These are phyloP conservation scores for Fusarium armeniacum DNA, from an alignment of 2,329 filamentous ascomycete species.

Conservation along the genomic window DNA sequence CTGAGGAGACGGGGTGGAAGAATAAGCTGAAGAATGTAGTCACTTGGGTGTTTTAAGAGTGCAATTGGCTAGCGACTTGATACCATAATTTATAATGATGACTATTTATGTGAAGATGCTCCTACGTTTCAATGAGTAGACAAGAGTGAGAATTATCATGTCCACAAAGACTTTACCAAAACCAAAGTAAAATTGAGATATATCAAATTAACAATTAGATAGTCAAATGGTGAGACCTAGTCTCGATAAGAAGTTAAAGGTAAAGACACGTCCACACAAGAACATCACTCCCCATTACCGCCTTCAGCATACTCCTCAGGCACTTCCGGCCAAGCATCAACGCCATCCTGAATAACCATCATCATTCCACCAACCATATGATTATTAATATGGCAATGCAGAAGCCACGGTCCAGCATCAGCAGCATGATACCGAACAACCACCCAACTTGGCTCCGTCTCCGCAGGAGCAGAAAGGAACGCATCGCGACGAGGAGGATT, in stretches of 20 bases:
- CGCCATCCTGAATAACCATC: constrained; percentile 64
- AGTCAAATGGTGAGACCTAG: constrained; percentile 20
- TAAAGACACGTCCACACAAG: neutral
- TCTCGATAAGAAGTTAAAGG: constrained; percentile 14
- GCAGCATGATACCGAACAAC: constrained; percentile 66
- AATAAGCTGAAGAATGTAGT: constrained; percentile 44
- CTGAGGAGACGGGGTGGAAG: constrained; percentile 64
- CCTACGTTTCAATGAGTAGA: rapidly evolving
- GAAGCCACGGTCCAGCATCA: constrained; percentile 67
- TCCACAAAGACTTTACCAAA: neutral
- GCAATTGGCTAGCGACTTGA: neutral
- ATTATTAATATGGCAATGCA: constrained; percentile 70
- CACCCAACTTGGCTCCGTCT: constrained; percentile 56
- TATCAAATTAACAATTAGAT: constrained; percentile 7
- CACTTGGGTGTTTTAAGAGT: constrained; percentile 55
- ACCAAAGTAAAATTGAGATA: neutral
- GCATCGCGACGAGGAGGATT: constrained; percentile 68
- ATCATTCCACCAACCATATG: constrained; percentile 70
- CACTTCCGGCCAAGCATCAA: constrained; percentile 60
- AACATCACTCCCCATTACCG: constrained; percentile 23
- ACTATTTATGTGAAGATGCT: neutral
- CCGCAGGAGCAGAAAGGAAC: constrained; percentile 46
- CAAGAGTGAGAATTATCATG: neutral
- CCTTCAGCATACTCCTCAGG: constrained; percentile 56
- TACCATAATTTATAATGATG: constrained; percentile 6